Evolutionary conservation across 345 rosid species (phyloP), one percentile per base, ranked within the genome.

Genomic region (Lagerstroemia speciosa): DNA sequence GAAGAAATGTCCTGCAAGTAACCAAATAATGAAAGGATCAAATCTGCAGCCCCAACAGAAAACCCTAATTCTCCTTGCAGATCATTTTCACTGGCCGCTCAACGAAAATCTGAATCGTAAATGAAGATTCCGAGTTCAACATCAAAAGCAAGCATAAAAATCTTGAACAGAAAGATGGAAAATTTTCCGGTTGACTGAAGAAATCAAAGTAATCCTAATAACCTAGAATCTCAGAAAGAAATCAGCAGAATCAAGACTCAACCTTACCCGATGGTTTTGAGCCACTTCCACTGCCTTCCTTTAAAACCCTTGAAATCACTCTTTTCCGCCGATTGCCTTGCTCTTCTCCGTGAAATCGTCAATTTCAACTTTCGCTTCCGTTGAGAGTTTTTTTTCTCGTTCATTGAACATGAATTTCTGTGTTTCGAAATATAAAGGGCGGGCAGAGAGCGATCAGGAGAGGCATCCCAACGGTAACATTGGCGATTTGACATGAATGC

Each of bases 391-490:
- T 22, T 52, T 6, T 3, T 52, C 22, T 52, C 20, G 3, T 66
- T 31, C n/a, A n/a, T n/a, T n/a, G n/a, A n/a, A n/a, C n/a, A n/a
- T 36, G 4, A 9, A 57, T 33, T 62, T 69, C 53, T 55, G 14
- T 19, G n/a, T 53, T 33, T 15, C 31, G 53, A 27, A 46, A 62
- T 32, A 61, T 70, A 70, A 26, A 48, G 38, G 37, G 34, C 9
- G 14, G 24, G 36, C 38, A n/a, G n/a, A n/a, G n/a, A n/a, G n/a
- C n/a, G n/a, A n/a, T n/a, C n/a, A n/a, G n/a, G n/a, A n/a, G n/a
- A n/a, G n/a, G n/a, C 27, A 67, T 62, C 32, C 67, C 61, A 70
- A 70, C 72, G 72, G 72, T 70, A 70, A 70, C 67, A 61, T 41
- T 40, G 20, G 14, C 5, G 9, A 24, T 61, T 62, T 70, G 43